These are phyloP conservation scores for Pneumocystis wakefieldiae DNA, from an alignment of 1,139 yeast species.

Conservation along the genomic window DNA sequence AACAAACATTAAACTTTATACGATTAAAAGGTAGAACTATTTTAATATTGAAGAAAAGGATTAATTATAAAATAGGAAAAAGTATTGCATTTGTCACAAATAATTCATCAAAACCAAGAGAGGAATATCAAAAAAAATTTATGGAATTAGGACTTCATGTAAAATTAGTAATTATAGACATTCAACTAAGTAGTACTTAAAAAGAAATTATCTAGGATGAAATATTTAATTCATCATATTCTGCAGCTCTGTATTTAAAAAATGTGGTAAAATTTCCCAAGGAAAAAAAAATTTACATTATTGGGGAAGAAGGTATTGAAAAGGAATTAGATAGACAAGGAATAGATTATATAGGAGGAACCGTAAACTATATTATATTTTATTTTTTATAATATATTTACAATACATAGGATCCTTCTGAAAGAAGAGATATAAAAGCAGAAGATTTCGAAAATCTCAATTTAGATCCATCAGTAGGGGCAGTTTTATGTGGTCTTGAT, in stretches of 20 bases:
- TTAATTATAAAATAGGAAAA: slow-evolving; percentile 31
- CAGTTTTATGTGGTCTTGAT: slow-evolving; percentile 81
- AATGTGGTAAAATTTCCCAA: slow-evolving; percentile 59
- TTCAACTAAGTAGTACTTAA: background rate
- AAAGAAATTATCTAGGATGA: slow-evolving; percentile 33
- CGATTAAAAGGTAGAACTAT: slow-evolving; percentile 21
- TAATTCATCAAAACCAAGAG: slow-evolving; percentile 81
- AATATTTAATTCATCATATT: slow-evolving; percentile 81
- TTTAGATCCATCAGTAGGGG: slow-evolving; percentile 30
- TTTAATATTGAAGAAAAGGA: background rate
- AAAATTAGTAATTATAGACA: slow-evolving; percentile 2
- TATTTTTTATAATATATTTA: background rate
- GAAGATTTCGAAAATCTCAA: slow-evolving; percentile 18
- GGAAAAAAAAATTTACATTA: slow-evolving; percentile 66
- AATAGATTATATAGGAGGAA: slow-evolving; percentile 56
- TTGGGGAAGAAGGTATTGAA: slow-evolving; percentile 72
- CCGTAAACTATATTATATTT: slow-evolving; percentile 18
- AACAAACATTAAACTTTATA: slow-evolving; percentile 48
- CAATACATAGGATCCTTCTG: slow-evolving; percentile 15
- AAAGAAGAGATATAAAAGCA: slow-evolving; percentile 16
- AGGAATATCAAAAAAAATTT: slow-evolving; percentile 62
- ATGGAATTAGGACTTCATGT: slow-evolving; percentile 48
- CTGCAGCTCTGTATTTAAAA: slow-evolving; percentile 73
- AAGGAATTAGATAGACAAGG: slow-evolving; percentile 59
- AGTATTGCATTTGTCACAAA: slow-evolving; percentile 79